phyloP scores from a whole-genome alignment of 768 basidiomycete species.

The Podaxis mareebaensis region DNA sequence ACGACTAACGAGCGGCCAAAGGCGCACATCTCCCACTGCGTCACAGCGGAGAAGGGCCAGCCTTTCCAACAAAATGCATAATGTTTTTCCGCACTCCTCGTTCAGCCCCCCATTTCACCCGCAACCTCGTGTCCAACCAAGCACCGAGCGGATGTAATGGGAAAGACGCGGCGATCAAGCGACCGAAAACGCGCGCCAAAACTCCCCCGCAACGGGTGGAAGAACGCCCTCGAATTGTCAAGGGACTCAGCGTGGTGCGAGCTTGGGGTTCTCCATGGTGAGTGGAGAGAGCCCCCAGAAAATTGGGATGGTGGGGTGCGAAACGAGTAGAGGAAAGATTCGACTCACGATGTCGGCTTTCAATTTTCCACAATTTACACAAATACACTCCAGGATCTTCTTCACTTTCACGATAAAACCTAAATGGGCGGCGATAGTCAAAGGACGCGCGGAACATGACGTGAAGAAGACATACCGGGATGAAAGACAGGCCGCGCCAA shows the following conservation, averaged over 20 bases:
- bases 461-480: slow-evolving; percentile 62
- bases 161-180: slow-evolving; percentile 87
- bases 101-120: slow-evolving; percentile 99
- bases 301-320: slow-evolving; percentile 94
- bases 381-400: slow-evolving; percentile 98
- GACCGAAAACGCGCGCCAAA: slow-evolving; percentile 83
- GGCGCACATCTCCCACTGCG: slow-evolving; percentile 62
- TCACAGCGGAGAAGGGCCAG: slow-evolving; percentile 65
- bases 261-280: slow-evolving; percentile 92
- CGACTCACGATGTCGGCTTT: slow-evolving; percentile 97
- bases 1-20: slow-evolving; percentile 52
- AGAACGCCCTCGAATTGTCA: slow-evolving; percentile 80
- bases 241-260: slow-evolving; percentile 77
- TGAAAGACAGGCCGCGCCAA: slow-evolving; percentile 96
- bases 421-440: slow-evolving; percentile 15
- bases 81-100: slow-evolving; percentile 81
- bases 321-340: slow-evolving; percentile 87
- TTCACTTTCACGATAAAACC: slow-evolving; percentile 99
- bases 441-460: background rate
- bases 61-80: slow-evolving; percentile 45
- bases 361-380: slow-evolving; percentile 97
- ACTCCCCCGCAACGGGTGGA: slow-evolving; percentile 70
- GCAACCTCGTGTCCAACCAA: slow-evolving; percentile 84
- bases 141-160: slow-evolving; percentile 65
- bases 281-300: slow-evolving; percentile 98